Conservation (phyloP, 148 eudicot species). For the Hydrangea macrophylla region DNA sequence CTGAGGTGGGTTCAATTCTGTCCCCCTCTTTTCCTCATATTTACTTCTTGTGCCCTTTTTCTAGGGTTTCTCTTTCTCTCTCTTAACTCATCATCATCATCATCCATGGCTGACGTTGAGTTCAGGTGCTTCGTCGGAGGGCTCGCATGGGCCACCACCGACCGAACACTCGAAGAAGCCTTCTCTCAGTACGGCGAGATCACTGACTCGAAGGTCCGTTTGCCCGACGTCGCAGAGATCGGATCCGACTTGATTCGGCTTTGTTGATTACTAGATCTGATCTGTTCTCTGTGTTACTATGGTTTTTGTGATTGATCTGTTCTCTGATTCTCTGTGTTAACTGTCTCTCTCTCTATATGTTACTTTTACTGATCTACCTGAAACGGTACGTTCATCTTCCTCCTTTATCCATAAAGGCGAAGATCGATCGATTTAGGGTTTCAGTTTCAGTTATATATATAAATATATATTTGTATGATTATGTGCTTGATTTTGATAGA, state of each 20-base stretch:
- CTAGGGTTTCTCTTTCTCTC: not conserved
- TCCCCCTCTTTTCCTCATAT: conserved; percentile 5
- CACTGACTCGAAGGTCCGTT: conserved; percentile 83
- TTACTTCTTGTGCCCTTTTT: not conserved
- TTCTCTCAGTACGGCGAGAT: conserved; percentile 65
- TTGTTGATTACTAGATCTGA: conserved; percentile 27
- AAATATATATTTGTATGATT: not conserved
- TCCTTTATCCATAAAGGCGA: conserved; percentile 35
- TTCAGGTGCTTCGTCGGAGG: conserved; percentile 92
- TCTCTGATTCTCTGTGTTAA: conserved; percentile 25
- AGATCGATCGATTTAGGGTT: conserved; percentile 35
- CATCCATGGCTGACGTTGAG: conserved; percentile 65
- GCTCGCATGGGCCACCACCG: conserved; percentile 85
- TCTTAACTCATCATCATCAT: not conserved
- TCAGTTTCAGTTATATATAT: not conserved
- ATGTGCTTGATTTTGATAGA: not conserved
- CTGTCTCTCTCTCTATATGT: conserved; percentile 20
- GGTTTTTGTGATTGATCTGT: conserved; percentile 43
- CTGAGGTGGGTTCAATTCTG: not conserved
- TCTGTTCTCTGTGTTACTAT: conserved; percentile 38
- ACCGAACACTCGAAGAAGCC: conserved; percentile 45
- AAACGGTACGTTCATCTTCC: conserved; percentile 81
- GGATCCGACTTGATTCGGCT: conserved; percentile 38
- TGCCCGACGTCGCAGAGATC: conserved; percentile 35
- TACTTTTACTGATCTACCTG: conserved; percentile 40